phyloP scores from a whole-genome alignment of 2,329 filamentous ascomycete species.

The Ascosphaera aggregata region DNA sequence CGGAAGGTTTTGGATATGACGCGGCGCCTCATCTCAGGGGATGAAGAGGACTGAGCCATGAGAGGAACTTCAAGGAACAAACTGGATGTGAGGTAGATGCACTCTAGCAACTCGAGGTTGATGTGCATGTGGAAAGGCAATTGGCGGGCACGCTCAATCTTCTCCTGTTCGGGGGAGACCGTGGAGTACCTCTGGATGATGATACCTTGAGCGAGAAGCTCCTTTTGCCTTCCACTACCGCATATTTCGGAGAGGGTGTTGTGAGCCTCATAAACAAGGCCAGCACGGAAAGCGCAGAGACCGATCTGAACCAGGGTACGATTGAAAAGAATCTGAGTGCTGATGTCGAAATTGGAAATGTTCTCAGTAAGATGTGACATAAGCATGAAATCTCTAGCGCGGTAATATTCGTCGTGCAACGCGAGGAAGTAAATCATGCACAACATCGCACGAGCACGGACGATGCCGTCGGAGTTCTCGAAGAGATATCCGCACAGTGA shows the following conservation, averaged over 20 bases:
- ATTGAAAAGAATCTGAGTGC: conserved; percentile 97
- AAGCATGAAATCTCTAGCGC: conserved; percentile 94
- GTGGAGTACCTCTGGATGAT: conserved; percentile 96
- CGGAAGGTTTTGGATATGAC: conserved; percentile 99
- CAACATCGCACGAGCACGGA: conserved; percentile 87
- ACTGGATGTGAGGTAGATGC: conserved; percentile 94
- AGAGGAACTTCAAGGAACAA: conserved; percentile 98
- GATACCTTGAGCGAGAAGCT: conserved; percentile 88
- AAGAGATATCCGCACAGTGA: conserved; percentile 90
- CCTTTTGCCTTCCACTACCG: conserved; percentile 91
- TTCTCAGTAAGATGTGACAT: conserved; percentile 99
- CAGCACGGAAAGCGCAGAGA: conserved; percentile 92
- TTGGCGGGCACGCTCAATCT: conserved; percentile 88
- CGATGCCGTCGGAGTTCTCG: conserved; percentile 81
- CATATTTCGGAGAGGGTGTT: conserved; percentile 97
- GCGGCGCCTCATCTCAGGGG: conserved; percentile 89
- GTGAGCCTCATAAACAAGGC: conserved; percentile 91
- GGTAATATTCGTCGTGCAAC: conserved; percentile 94
- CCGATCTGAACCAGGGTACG: conserved; percentile 92
- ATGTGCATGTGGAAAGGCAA: conserved; percentile 99
- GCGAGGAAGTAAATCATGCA: conserved; percentile 98
- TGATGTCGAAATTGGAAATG: conserved; percentile 88
- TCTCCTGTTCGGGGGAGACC: conserved; percentile 93
- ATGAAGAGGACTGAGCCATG: conserved; percentile 86
- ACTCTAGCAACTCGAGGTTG: conserved; percentile 94